Base-by-base conservation (phyloP, 1,139 yeast species). In the Petasospora fabianii region DNA sequence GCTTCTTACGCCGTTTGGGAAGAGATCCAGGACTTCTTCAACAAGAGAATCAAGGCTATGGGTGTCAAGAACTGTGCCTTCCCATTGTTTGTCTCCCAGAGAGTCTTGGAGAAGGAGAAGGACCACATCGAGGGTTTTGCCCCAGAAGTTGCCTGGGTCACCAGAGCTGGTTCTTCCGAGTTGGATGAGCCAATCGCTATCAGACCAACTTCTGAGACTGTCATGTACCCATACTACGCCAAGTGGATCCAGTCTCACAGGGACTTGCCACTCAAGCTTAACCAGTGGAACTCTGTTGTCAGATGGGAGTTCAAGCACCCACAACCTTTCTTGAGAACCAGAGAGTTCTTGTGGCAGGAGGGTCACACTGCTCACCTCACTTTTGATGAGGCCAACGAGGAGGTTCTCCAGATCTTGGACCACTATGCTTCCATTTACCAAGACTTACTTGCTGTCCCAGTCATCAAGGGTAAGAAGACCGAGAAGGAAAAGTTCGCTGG, bases 251-350 rank as follows among this genome's bases (percentile, higher is more conserved):
- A 96, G 66, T 90, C 97, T 24, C 95, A 94, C 70, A 85, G 98
- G 66, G 99, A 94, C 64, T 76, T 94, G 63, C 99, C 99, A 46
- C 74, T 94, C 67, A 86, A 84, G 59, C 76, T 92, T 61, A 92
- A 94, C 71, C 99, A 94, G 69, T 94, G 99, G 99, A 94, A 94
- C 71, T 90, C 97, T 17, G 97, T 94, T 39, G 98, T 94, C 38
- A 83, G 99, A 75, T 94, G 98, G 99, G 99, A 94, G 69, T 94
- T 94, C 73, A 94, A 94, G 73, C 97, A 94, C 65, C 99, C 99
- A 43, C 99, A 94, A 69, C 99, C 99, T 42, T 94, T 94, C 68
- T 71, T 94, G 61, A 85, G 99, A 76, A 94, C 98, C 13, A 84
- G 99, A 70, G 99, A 94, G 68, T 94, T 94, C 69, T 75, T 94